These are phyloP conservation scores for Mycena crocata DNA, from an alignment of 768 basidiomycete species.

Conservation along the genomic window DNA sequence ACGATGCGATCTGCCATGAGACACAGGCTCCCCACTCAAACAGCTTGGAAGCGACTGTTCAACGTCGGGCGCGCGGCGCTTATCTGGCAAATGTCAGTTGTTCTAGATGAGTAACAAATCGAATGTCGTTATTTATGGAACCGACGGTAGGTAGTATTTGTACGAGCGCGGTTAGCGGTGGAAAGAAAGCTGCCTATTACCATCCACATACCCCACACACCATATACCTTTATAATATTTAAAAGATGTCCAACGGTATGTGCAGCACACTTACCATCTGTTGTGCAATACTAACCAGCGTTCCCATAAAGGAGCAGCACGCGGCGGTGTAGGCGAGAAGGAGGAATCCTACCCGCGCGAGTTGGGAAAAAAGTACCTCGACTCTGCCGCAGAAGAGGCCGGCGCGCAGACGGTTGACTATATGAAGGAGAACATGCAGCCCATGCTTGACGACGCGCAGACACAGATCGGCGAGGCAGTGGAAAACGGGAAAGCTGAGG, in stretches of 20 bases:
- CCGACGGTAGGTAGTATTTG: conserved; percentile 18
- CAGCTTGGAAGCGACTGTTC: conserved; percentile 15
- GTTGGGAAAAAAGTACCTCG: conserved; percentile 34
- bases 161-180: not conserved
- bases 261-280: not conserved
- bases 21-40: not conserved
- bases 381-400: conserved; percentile 39
- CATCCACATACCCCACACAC: conserved; percentile 15
- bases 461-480: conserved; percentile 40
- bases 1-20: not conserved
- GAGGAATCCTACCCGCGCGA: conserved; percentile 32
- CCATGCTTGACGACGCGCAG: conserved; percentile 14
- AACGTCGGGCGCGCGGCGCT: conserved; percentile 20
- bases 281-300: not conserved
- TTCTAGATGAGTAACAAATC: conserved; percentile 20
- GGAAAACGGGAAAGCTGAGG: not conserved
- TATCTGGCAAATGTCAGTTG: conserved; percentile 17
- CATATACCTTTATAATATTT: conserved; percentile 16
- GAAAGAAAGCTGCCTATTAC: not conserved
- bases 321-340: conserved; percentile 16
- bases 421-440: conserved; percentile 35
- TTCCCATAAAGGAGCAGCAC: not conserved
- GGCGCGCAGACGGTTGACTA: conserved; percentile 43
- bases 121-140: conserved; percentile 9
- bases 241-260: conserved; percentile 3